A percentile compares a stretch with the other conserved stretches of the same genome.
Conservation (phyloP, 2,329 filamentous ascomycete genomes). For the Teratosphaeria viscida region DNA sequence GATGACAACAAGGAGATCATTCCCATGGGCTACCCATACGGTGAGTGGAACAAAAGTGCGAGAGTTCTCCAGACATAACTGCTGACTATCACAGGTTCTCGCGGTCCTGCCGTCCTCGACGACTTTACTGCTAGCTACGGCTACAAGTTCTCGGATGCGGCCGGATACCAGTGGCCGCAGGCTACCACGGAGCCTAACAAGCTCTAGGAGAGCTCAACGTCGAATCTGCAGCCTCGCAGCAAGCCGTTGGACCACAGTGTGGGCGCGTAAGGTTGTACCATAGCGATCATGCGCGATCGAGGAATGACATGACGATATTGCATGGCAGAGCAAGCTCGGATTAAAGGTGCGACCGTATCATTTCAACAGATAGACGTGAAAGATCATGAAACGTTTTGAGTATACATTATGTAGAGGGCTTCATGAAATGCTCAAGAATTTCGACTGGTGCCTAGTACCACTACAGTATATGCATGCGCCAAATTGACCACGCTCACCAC, state of each 20-base stretch:
- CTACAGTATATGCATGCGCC: too few species aligned
- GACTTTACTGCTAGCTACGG: slow-evolving; percentile 97
- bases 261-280: not conserved
- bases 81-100: slow-evolving; percentile 58
- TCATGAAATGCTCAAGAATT: not conserved
- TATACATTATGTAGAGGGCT: not conserved
- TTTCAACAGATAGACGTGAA: not conserved
- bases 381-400: not conserved
- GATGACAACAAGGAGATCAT: slow-evolving; percentile 99
- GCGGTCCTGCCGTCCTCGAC: slow-evolving; percentile 88
- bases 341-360: not conserved
- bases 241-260: not conserved
- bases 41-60: slow-evolving; percentile 45
- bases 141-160: slow-evolving; percentile 96
- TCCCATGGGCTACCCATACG: slow-evolving; percentile 98
- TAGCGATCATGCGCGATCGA: not conserved
- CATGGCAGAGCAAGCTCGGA: not conserved
- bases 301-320: not conserved
- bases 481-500: too few species aligned
- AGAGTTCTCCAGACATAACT: slow-evolving; percentile 3
- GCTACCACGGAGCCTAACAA: slow-evolving; percentile 69
- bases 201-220: slow-evolving; percentile 45
- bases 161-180: slow-evolving; percentile 83
- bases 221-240: not conserved
- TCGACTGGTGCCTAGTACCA: too few species aligned